phyloP scores from a whole-genome alignment of 805 yeast species.

The Debaryomyces prosopidis region DNA sequence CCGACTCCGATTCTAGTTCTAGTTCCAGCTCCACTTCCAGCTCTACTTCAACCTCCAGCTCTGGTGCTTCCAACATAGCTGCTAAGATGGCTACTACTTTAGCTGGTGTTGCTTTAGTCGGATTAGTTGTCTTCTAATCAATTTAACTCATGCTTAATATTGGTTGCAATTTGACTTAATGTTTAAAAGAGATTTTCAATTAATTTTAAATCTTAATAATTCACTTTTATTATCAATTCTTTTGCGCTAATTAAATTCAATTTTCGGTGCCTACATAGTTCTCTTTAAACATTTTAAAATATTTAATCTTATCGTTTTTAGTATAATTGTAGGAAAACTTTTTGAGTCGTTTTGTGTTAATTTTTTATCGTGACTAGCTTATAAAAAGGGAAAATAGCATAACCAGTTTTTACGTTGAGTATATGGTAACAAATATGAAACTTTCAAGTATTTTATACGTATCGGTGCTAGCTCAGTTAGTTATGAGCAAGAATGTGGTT shows the following conservation, averaged over 20 bases:
- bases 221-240: not conserved
- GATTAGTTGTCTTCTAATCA: conserved; percentile 15
- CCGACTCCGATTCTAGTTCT: conserved; percentile 14
- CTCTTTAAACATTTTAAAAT: not conserved
- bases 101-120: conserved; percentile 35
- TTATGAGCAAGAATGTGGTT: conserved; percentile 10
- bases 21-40: conserved; percentile 27
- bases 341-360: no score
- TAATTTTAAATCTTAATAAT: not conserved
- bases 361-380: no score
- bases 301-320: not conserved
- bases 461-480: conserved; percentile 1
- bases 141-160: not conserved
- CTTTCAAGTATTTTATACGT: not conserved
- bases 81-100: conserved; percentile 39
- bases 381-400: no score
- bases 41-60: conserved; percentile 17
- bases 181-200: not conserved
- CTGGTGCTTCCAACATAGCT: conserved; percentile 26
- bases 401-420: no score
- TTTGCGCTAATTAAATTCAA: not conserved
- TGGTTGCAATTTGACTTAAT: not conserved
- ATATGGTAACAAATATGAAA: not conserved
- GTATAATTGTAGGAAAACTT: not conserved
- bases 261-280: conserved; percentile 1